A percentile compares a stretch with the other conserved stretches of the same genome.
These are phyloP conservation scores for Ceratobasidium sp. DNA, from an alignment of 1,284 basidiomycete species.

Conservation along the genomic window DNA sequence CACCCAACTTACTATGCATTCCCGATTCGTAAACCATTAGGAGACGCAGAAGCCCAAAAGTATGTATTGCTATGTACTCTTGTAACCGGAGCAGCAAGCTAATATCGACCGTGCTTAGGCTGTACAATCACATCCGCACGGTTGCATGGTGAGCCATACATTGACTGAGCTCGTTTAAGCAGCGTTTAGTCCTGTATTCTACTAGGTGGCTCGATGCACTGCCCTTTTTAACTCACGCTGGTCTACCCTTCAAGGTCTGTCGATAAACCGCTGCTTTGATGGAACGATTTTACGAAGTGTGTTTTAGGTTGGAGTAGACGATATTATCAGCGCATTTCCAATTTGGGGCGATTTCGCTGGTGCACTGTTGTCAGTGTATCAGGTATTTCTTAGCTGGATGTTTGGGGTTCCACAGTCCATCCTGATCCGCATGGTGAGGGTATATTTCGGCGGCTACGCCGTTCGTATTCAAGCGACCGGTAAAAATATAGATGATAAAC, in stretches of 20 bases:
- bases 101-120: conserved; percentile 25
- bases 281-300: not conserved
- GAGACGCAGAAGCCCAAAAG: conserved; percentile 53
- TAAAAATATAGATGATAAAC: conserved; percentile 49
- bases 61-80: conserved; percentile 6
- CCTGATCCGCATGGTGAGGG: conserved; percentile 51
- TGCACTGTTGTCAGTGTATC: conserved; percentile 53
- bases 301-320: conserved; percentile 48
- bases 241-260: conserved; percentile 49
- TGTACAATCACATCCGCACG: conserved; percentile 55
- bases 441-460: no score
- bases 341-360: conserved; percentile 54
- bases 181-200: not conserved
- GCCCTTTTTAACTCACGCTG: conserved; percentile 48
- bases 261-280: not conserved
- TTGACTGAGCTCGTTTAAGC: not conserved
- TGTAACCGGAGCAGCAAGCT: not conserved
- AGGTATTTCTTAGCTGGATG: conserved; percentile 53
- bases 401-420: conserved; percentile 53
- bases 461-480: not conserved
- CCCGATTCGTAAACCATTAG: conserved; percentile 47
- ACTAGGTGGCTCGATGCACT: conserved; percentile 50
- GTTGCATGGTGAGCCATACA: conserved; percentile 50
- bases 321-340: conserved; percentile 51
- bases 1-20: conserved; percentile 47